Base-by-base conservation (phyloP, 2,329 filamentous ascomycete genomes). In the Pleomassaria siparia region DNA sequence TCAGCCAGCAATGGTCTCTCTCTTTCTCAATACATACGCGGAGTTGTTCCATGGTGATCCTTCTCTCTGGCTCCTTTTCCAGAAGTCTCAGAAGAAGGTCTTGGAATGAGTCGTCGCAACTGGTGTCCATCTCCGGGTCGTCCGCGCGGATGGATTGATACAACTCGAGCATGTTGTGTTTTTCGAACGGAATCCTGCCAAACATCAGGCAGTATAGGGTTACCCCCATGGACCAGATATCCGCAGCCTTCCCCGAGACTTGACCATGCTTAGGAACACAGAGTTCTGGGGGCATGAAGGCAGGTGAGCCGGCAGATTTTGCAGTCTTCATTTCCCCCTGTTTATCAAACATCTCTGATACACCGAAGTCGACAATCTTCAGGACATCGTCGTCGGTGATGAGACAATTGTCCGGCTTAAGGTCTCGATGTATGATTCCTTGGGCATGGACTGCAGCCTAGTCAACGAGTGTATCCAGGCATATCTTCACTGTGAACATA, bases 191-290 rank as follows among this genome's bases (percentile, higher is more conserved):
- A 51, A 99, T 86, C 41, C 77, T 80, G 25, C 94, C 94, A 62
- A 95, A 97, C 51, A 88, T 85, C 30, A 99, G 79, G 68, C 94
- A 99, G 68, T 92, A 97, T 2, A 99, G 76, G 1, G 91, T 95
- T 8, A 96, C 86, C 6, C 94, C 94, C 92, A 97, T 97, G 3
- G 92, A 95, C 94, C 94, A 99, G 44, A 99, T 91, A 71, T 99
- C 94, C 3, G 90, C 90, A 3, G 92, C 91, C 59, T 84, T 88
- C 10, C 94, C 94, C 2, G 89, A 92, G 1, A 97, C 86, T 56
- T 91, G 86, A 1, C 89, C 89, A 66, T 96, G 92, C 60, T 83
- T 91, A 7, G 85, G 83, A 18, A 91, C 85, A 63, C 94, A 99
- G 11, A 99, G 77, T 70, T 99, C 94, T 0, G 94, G 94, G 0